Base-by-base conservation (phyloP, 768 basidiomycete genomes). In the Grammothele lineata region DNA sequence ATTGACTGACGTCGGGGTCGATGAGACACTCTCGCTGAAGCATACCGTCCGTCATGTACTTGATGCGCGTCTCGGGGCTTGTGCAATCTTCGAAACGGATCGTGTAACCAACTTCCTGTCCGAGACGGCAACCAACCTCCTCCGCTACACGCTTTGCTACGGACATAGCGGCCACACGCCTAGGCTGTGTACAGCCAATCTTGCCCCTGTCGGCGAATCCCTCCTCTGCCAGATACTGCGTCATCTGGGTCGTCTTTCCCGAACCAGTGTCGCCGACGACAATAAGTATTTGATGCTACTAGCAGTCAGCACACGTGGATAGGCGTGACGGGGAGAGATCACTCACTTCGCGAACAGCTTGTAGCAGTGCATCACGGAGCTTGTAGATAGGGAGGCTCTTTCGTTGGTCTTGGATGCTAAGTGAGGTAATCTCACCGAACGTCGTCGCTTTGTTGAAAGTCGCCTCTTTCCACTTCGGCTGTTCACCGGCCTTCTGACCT, bases 11-110 rank as follows among this genome's bases (percentile, higher is more conserved):
- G 50, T 96, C 83, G 5, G 95, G 95, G 61, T 99, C 96, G 61
- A 98, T 89, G 43, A 99, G 72, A 54, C 87, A 92, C 73, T 99
- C 96, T 69, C 96, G 81, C 61, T 97, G 91, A 21, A 99, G 77
- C 92, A 99, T 97, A 72, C 96, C 96, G 62, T 98, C 96, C 60
- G 96, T 99, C 96, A 99, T 97, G 77, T 96, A 99, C 68, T 98
- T 99, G 77, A 99, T 99, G 61, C 88, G 84, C 3, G 96, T 98
- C 69, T 99, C 96, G 3, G 96, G 95, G 61, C 92, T 88, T 5
- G 96, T 98, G 67, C 95, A 93, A 66, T 99, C 96, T 70, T 99
- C 96, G 66, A 99, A 99, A 72, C 96, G 95, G 58, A 99, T 97
- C 5, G 89, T 89, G 64, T 99, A 99, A 6, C 96, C 96, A 51